phyloP scores from a whole-genome alignment of 106 monocot species.

The Alisma plantagoaquatica region DNA sequence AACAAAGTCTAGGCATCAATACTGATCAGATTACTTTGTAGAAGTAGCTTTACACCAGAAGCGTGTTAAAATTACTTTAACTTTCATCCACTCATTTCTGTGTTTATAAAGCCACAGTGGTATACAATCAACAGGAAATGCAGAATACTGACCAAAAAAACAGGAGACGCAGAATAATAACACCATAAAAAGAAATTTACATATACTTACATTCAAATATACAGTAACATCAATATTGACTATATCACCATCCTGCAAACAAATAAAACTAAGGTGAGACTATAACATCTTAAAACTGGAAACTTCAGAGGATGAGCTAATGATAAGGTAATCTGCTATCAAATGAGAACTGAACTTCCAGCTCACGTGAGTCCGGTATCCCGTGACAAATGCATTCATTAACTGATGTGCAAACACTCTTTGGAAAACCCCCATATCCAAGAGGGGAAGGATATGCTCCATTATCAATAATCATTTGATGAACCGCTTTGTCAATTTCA shows the following conservation, averaged over 20 bases:
- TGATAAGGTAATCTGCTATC: not conserved
- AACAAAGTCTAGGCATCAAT: no score
- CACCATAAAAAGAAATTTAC: no score
- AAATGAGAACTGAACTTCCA: constrained; percentile 46
- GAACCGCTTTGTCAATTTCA: constrained; percentile 94
- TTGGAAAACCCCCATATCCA: constrained; percentile 97
- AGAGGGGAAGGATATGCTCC: constrained; percentile 99
- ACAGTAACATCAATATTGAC: constrained; percentile 99
- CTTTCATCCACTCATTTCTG: no score
- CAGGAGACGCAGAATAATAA: no score
- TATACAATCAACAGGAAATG: no score
- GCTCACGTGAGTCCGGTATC: constrained; percentile 86
- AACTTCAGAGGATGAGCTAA: not conserved
- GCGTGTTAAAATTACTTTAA: no score
- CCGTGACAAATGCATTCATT: constrained; percentile 99
- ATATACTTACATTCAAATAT: constrained; percentile 79
- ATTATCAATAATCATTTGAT: constrained; percentile 92
- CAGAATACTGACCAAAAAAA: no score
- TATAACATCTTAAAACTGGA: not conserved
- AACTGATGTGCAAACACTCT: constrained; percentile 96
- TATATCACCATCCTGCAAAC: constrained; percentile 89
- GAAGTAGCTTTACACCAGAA: no score
- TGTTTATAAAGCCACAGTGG: no score
- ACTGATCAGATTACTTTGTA: no score
- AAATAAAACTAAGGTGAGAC: no score